Evolutionary conservation across 2,329 filamentous ascomycete genomes (phyloP).

Genomic region (Neofusicoccum cordaticola): DNA sequence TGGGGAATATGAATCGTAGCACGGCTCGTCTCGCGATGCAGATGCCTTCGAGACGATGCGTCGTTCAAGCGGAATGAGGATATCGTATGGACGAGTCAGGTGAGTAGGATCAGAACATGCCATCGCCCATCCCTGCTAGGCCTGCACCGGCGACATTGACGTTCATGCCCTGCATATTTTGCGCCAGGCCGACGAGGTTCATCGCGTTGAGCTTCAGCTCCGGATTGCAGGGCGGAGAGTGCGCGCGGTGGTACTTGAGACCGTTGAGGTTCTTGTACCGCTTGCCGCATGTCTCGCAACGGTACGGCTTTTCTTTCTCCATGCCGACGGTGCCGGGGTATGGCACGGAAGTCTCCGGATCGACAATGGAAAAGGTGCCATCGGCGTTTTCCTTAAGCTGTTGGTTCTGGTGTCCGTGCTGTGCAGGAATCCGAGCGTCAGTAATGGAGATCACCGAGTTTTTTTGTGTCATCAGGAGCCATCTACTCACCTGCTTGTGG

Average conservation of each 20-base stretch:
- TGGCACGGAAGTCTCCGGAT: constrained; percentile 88
- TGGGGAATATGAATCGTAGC: constrained; percentile 1
- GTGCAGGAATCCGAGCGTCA: constrained; percentile 16
- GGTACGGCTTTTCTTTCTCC: constrained; percentile 99
- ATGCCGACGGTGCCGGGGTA: constrained; percentile 98
- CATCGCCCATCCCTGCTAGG: constrained; percentile 56
- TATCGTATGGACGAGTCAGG: constrained; percentile 8
- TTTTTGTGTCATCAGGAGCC: constrained; percentile 17
- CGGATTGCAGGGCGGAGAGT: constrained; percentile 86
- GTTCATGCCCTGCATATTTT: constrained; percentile 43
- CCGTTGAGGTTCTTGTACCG: constrained; percentile 99
- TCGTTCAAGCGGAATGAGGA: neutral
- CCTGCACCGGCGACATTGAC: constrained; percentile 53
- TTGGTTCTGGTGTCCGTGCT: constrained; percentile 94
- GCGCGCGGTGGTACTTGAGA: constrained; percentile 76
- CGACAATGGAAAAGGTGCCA: constrained; percentile 96
- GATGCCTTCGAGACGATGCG: neutral
- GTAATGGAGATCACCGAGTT: constrained; percentile 6
- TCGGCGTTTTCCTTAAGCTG: constrained; percentile 95
- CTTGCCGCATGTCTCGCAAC: constrained; percentile 95
- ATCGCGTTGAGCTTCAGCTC: constrained; percentile 61
- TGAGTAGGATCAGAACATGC: constrained; percentile 39
- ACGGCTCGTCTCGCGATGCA: constrained; percentile 12
- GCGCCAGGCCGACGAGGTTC: constrained; percentile 31
- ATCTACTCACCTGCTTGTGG: constrained; percentile 60